A percentile compares a stretch with the other conserved stretches of the same genome.
Conservation (phyloP, 176 grass and related monocot genomes). For the Oryza glaberrima region DNA sequence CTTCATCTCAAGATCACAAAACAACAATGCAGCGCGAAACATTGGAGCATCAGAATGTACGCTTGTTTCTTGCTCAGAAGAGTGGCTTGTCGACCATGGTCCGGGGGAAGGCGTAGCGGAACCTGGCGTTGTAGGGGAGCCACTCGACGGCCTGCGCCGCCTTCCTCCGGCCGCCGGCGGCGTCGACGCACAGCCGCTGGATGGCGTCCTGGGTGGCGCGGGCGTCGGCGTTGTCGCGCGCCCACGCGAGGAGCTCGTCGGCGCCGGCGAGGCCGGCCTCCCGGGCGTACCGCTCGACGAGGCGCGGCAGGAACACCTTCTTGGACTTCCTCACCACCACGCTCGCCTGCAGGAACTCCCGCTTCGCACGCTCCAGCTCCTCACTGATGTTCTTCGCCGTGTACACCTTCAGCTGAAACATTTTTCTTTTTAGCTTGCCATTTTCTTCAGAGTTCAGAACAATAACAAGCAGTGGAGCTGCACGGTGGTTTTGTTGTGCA, state of each 20-base stretch:
- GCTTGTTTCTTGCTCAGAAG: neutral
- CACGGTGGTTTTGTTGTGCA: neutral
- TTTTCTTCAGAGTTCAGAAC: neutral
- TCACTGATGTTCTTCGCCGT: constrained; percentile 72
- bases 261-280: constrained; percentile 59
- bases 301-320: constrained; percentile 72
- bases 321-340: constrained; percentile 70
- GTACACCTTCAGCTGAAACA: constrained; percentile 76
- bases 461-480: neutral
- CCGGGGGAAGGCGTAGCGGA: constrained; percentile 68
- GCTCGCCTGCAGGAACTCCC: constrained; percentile 75
- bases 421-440: neutral
- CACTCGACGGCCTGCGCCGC: constrained; percentile 85
- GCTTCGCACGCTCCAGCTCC: constrained; percentile 85
- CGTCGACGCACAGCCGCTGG: constrained; percentile 42
- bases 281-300: constrained; percentile 77
- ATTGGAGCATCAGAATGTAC: neutral
- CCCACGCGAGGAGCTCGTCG: constrained; percentile 60
- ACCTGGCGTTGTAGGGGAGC: constrained; percentile 87
- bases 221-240: constrained; percentile 52
- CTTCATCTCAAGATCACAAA: neutral
- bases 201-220: constrained; percentile 51
- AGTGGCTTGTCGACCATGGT: constrained; percentile 58
- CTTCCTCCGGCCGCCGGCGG: constrained; percentile 47
- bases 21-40: neutral